Conservation (phyloP, 352 stramenopile genomes). For the Globisporangium uncinulatum region DNA sequence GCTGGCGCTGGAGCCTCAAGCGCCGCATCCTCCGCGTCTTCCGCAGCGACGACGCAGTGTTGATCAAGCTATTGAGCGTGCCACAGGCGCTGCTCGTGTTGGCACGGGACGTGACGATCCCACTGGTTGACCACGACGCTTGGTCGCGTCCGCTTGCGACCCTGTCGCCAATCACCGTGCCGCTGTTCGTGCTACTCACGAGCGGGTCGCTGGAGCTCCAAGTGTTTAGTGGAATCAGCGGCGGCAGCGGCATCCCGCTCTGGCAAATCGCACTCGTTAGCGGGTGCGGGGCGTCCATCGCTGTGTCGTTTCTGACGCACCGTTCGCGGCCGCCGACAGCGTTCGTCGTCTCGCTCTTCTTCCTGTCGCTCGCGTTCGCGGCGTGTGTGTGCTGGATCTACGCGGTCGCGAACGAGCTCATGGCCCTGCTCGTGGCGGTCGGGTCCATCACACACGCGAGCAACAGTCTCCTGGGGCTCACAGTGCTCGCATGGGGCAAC, state of each 20-base stretch:
- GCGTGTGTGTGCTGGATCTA: slow-evolving; percentile 92
- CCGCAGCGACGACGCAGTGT: slow-evolving; percentile 29
- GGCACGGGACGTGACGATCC: slow-evolving; percentile 60
- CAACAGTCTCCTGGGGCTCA: slow-evolving; percentile 73
- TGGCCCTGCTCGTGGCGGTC: slow-evolving; percentile 72
- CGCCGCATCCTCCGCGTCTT: slow-evolving; percentile 41
- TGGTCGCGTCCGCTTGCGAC: slow-evolving; percentile 84
- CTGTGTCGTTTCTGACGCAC: slow-evolving; percentile 64
- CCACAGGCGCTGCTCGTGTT: slow-evolving; percentile 47
- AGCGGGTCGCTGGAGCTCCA: slow-evolving; percentile 17
- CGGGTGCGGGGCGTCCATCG: slow-evolving; percentile 39
- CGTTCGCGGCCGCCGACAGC: slow-evolving; percentile 52
- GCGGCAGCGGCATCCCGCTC: slow-evolving; percentile 23
- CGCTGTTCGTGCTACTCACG: slow-evolving; percentile 80
- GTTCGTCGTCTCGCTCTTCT: slow-evolving; percentile 33
- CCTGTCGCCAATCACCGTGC: slow-evolving; percentile 76
- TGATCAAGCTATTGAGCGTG: slow-evolving; percentile 45
- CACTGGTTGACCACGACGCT: slow-evolving; percentile 54
- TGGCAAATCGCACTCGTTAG: slow-evolving; percentile 31
- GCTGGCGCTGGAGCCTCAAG: slow-evolving; percentile 63
- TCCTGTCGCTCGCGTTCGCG: slow-evolving; percentile 65
- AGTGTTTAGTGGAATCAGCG: slow-evolving; percentile 13
- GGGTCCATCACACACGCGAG: slow-evolving; percentile 70
- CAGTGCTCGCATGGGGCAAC: slow-evolving; percentile 81
- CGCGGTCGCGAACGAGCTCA: slow-evolving; percentile 79